Conservation (phyloP, 306 rosid species). For the Begonia peltatifolia region DNA sequence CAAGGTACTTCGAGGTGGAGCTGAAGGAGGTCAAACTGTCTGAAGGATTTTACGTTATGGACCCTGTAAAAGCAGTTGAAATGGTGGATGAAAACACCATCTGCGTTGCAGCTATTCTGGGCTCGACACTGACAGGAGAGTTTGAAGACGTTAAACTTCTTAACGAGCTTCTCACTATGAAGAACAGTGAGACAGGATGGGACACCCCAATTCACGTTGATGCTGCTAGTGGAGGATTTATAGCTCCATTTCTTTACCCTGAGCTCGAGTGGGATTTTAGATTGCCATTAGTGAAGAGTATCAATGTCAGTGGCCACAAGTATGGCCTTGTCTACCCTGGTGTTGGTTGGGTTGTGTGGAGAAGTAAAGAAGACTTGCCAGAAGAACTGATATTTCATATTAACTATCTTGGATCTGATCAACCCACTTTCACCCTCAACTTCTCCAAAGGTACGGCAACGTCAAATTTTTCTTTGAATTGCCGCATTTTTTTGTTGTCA, state of each 20-base stretch:
- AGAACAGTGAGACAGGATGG: slow-evolving; percentile 73
- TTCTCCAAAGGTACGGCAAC: slow-evolving; percentile 59
- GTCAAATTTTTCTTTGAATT: no score
- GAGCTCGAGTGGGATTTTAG: slow-evolving; percentile 77
- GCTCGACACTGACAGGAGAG: slow-evolving; percentile 82
- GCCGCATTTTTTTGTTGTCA: no score
- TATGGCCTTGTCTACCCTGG: slow-evolving; percentile 91
- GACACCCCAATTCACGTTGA: slow-evolving; percentile 61
- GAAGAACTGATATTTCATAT: slow-evolving; percentile 78
- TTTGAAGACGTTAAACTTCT: slow-evolving; percentile 88
- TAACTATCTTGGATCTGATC: slow-evolving; percentile 89
- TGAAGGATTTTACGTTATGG: slow-evolving; percentile 78
- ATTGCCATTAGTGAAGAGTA: slow-evolving; percentile 65
- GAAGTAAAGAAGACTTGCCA: slow-evolving; percentile 62
- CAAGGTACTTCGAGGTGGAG: slow-evolving; percentile 90
- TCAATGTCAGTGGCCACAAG: slow-evolving; percentile 86
- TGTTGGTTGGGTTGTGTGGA: slow-evolving; percentile 92
- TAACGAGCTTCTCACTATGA: slow-evolving; percentile 40
- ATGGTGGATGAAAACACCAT: slow-evolving; percentile 93
- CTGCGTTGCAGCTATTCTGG: slow-evolving; percentile 87
- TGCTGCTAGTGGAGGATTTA: slow-evolving; percentile 84
- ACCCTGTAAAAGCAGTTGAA: slow-evolving; percentile 76
- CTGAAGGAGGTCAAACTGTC: slow-evolving; percentile 81
- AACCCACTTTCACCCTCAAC: slow-evolving; percentile 88
- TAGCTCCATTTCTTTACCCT: slow-evolving; percentile 74